Evolutionary conservation across 1,139 yeast genomes (phyloP), one percentile per base, ranked within the genome.

Genomic region (Pichia sp.): DNA sequence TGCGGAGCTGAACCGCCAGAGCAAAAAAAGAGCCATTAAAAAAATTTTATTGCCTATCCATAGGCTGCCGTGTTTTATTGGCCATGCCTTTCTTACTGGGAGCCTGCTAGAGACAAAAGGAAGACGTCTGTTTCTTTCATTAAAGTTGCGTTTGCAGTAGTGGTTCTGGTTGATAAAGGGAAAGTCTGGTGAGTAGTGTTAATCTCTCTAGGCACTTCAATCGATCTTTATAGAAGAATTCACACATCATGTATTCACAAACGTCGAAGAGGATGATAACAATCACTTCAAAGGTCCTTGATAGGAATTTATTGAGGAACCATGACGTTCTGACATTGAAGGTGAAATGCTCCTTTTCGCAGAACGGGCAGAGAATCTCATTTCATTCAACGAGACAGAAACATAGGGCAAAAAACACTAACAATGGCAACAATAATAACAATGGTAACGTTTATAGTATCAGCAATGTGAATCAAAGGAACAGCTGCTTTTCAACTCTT

Each of bases 311-410:
- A 0, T 31, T 42, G 12, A 34, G 27, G 10, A 9, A 30, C 5
- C 16, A 27, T 3, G 49, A 41, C 41, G 48, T 29, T 16, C 24
- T 36, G 40, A 36, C 40, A 14, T 36, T 55, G 3, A 55, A 41
- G 17, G 42, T 52, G 12, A 55, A 43, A 48, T 50, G 38, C 42
- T 50, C 58, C 6, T 38, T 52, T 6, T 45, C 46, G 17, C 45
- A 45, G 36, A 46, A 40, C 17, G 33, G 12, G 12, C 54, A 55
- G 38, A 50, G 49, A 24, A 52, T 55, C 1, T 49, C 38, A n/a
- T 54, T 53, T 12, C 58, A 56, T 48, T 51, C 55, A 14, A 51
- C 56, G 10, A 56, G 48, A 42, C 53, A 51, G 14, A 56, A 54
- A 40, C 54, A 54, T 40, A 53, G 57, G 44, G 41, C 55, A 6